These are phyloP conservation scores for Monosporascus sp. DNA, from an alignment of 2,329 filamentous ascomycete genomes.

Conservation along the genomic window DNA sequence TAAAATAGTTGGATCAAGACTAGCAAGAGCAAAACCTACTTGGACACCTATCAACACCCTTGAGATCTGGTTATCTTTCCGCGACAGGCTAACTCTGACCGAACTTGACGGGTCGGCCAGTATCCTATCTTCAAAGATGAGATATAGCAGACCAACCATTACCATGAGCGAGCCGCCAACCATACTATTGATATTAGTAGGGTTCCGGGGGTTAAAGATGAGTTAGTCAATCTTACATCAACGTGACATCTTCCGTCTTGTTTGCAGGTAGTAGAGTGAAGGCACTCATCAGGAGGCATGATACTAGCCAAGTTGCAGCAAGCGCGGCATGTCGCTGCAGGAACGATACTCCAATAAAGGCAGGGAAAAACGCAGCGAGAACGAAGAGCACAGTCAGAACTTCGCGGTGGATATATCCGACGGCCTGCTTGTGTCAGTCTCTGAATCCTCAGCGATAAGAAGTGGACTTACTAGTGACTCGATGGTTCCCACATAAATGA, in stretches of 20 bases:
- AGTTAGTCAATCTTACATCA: constrained; percentile 18
- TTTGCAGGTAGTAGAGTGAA: constrained; percentile 83
- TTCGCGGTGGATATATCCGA: constrained; percentile 88
- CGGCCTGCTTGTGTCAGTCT: constrained; percentile 53
- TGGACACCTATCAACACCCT: constrained; percentile 62
- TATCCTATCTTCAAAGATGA: constrained; percentile 68
- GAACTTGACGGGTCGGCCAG: constrained; percentile 38
- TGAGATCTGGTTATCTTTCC: constrained; percentile 40
- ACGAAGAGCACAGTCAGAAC: constrained; percentile 79
- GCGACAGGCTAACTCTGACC: constrained; percentile 15
- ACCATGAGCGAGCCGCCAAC: constrained; percentile 76
- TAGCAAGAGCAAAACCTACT: constrained; percentile 31
- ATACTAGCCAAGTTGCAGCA: constrained; percentile 65
- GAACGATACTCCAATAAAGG: constrained; percentile 68
- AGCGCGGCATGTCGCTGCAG: constrained; percentile 60
- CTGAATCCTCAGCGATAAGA: background rate
- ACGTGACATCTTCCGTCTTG: constrained; percentile 69
- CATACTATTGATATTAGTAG: constrained; percentile 45
- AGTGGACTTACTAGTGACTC: constrained; percentile 62
- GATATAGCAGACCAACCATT: constrained; percentile 67
- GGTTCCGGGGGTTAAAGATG: background rate
- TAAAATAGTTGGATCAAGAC: background rate
- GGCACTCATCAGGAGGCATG: constrained; percentile 77
- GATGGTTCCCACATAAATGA: constrained; percentile 68
- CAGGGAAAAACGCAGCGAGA: constrained; percentile 72